Percentiles rank a stretch among this genome's conserved stretches.
Evolutionary conservation across 208 protist genomes (phyloP).

Genomic region (Trypanosoma brucei): DNA sequence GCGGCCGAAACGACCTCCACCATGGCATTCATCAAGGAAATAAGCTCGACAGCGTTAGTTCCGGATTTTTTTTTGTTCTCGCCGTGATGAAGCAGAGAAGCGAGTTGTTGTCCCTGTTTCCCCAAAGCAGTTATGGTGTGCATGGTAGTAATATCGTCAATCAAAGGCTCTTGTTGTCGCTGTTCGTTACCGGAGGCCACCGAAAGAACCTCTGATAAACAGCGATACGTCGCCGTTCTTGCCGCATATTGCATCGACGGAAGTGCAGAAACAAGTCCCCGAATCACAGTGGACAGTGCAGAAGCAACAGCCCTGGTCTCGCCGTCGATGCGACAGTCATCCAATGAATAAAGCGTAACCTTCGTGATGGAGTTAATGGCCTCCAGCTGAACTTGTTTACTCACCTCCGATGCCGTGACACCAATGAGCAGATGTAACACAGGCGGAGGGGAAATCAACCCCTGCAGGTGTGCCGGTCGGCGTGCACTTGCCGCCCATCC

Average conservation of each 20-base stretch:
- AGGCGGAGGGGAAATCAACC: constrained; percentile 2
- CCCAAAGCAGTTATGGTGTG: constrained; percentile 3
- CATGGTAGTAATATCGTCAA: constrained; percentile 5
- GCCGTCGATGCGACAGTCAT: neutral
- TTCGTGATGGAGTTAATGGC: constrained; percentile 23
- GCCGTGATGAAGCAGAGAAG: constrained; percentile 20
- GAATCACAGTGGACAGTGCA: constrained; percentile 8
- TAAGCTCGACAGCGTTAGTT: constrained; percentile 23
- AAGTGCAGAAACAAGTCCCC: constrained; percentile 10
- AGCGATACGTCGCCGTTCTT: constrained; percentile 7
- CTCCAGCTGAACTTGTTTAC: constrained; percentile 35
- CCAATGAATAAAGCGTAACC: constrained; percentile 1
- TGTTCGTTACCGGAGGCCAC: neutral
- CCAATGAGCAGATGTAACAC: constrained; percentile 17
- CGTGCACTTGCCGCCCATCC: constrained; percentile 4
- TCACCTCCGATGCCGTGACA: constrained; percentile 22
- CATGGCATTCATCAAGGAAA: constrained; percentile 36
- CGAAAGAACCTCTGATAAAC: constrained; percentile 10
- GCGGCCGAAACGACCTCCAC: constrained; percentile 28
- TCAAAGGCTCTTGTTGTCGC: neutral
- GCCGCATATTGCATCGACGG: constrained; percentile 9
- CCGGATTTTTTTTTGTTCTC: constrained; percentile 14
- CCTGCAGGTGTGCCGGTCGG: neutral
- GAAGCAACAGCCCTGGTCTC: neutral
- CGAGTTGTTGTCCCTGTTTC: constrained; percentile 13